Conservation (phyloP, 768 basidiomycete species). For the Trametes cinnabarina region DNA sequence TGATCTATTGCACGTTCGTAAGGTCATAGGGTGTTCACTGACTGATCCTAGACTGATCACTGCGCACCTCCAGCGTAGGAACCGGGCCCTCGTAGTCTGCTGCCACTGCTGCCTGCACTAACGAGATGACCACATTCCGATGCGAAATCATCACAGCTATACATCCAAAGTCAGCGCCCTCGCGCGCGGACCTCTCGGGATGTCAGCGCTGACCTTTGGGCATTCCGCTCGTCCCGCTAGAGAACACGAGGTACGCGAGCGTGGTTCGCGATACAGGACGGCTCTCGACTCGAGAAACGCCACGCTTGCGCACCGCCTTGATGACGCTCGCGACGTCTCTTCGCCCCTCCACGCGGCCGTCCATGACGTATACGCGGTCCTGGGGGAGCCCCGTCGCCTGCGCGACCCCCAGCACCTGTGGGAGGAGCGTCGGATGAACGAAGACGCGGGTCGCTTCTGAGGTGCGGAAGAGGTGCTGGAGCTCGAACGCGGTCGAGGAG, state of each 20-base stretch:
- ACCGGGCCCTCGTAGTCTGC: not conserved
- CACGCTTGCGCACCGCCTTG: constrained; percentile 34
- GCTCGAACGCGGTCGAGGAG: constrained; percentile 56
- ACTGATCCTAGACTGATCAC: too few species aligned
- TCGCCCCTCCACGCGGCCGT: constrained; percentile 40
- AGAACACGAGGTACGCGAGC: constrained; percentile 69
- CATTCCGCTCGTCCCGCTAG: constrained; percentile 74
- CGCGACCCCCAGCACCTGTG: constrained; percentile 39
- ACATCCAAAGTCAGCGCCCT: not conserved
- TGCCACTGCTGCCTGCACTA: constrained; percentile 14
- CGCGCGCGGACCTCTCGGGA: not conserved
- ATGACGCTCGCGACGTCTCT: constrained; percentile 47
- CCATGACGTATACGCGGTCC: constrained; percentile 48
- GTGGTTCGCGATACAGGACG: constrained; percentile 50
- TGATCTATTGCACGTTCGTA: not conserved
- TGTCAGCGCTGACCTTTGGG: constrained; percentile 55
- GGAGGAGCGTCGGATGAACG: constrained; percentile 46
- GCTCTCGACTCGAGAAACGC: constrained; percentile 41
- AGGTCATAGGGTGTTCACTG: too few species aligned
- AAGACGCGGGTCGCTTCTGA: constrained; percentile 53
- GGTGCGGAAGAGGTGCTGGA: constrained; percentile 47
- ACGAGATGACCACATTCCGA: constrained; percentile 18
- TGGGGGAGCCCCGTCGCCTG: constrained; percentile 34
- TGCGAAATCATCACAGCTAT: constrained; percentile 32
- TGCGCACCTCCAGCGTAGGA: not conserved